Conservation (phyloP, 257 asterid species). For the Solanum sejunctum region DNA sequence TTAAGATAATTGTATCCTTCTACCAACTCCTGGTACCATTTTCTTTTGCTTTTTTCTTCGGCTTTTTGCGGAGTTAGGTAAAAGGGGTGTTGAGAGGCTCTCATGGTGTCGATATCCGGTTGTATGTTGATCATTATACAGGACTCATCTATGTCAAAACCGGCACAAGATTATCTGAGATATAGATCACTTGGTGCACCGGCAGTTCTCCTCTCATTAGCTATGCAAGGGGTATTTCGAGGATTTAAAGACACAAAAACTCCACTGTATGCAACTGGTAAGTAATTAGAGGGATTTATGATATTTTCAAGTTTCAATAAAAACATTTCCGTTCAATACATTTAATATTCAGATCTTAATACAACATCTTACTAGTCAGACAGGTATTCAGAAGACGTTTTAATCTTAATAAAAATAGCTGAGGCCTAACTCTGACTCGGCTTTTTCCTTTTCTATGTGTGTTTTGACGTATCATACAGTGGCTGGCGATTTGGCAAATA, state of each 20-base stretch:
- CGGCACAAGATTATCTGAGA: conserved; percentile 48
- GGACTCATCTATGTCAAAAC: conserved; percentile 50
- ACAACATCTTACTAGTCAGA: too few species aligned
- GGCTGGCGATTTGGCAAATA: conserved; percentile 52
- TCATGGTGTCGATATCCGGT: neutral
- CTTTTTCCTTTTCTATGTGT: neutral
- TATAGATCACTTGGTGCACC: conserved; percentile 75
- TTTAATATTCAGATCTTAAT: too few species aligned
- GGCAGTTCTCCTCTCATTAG: conserved; percentile 62
- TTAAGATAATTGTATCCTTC: neutral
- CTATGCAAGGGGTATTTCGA: conserved; percentile 80
- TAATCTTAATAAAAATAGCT: neutral
- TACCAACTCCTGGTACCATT: neutral
- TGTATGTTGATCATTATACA: neutral
- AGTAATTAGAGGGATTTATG: neutral
- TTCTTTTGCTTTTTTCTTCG: neutral
- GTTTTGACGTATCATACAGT: conserved; percentile 19
- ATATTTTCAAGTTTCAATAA: neutral
- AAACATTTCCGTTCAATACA: neutral
- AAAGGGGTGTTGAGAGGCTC: neutral
- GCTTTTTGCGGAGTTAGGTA: neutral
- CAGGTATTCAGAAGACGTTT: neutral
- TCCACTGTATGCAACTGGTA: conserved; percentile 63
- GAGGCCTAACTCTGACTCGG: neutral
- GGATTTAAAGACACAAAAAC: conserved; percentile 74